These are phyloP conservation scores for Hydrangea macrophylla DNA, from an alignment of 148 eudicot species.

Conservation along the genomic window DNA sequence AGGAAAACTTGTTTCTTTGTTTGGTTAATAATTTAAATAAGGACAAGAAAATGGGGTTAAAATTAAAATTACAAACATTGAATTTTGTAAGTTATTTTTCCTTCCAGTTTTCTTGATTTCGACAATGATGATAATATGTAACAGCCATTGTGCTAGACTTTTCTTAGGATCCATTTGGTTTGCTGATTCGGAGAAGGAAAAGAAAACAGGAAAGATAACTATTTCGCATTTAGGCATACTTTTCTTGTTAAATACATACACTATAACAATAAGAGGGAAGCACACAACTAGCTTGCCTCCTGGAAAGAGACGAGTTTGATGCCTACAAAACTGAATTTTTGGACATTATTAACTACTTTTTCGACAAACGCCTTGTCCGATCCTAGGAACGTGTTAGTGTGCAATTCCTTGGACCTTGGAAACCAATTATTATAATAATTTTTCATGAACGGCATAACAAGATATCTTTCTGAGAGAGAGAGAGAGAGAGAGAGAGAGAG, in stretches of 20 bases:
- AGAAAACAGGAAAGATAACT: too few relatives aligned
- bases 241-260: constrained; percentile 6
- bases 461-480: not conserved
- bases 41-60: too few relatives aligned
- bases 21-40: too few relatives aligned
- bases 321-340: constrained; percentile 11
- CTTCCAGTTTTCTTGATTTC: too few relatives aligned
- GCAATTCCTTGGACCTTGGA: not conserved
- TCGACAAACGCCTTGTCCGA: not conserved
- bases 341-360: constrained; percentile 3
- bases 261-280: constrained; percentile 10
- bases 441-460: not conserved
- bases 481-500: not conserved
- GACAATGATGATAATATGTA: too few relatives aligned
- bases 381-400: not conserved
- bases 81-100: too few relatives aligned
- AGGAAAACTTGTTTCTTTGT: too few relatives aligned
- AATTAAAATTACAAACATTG: too few relatives aligned
- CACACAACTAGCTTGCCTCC: constrained; percentile 24
- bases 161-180: too few relatives aligned
- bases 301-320: constrained; percentile 12
- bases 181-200: too few relatives aligned
- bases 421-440: not conserved
- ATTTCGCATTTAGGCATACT: not conserved
- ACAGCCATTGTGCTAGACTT: too few relatives aligned